Evolutionary conservation across 495 filamentous ascomycete genomes (phyloP), one percentile per base, ranked within the genome.

Genomic region (Glonium stellatum): DNA sequence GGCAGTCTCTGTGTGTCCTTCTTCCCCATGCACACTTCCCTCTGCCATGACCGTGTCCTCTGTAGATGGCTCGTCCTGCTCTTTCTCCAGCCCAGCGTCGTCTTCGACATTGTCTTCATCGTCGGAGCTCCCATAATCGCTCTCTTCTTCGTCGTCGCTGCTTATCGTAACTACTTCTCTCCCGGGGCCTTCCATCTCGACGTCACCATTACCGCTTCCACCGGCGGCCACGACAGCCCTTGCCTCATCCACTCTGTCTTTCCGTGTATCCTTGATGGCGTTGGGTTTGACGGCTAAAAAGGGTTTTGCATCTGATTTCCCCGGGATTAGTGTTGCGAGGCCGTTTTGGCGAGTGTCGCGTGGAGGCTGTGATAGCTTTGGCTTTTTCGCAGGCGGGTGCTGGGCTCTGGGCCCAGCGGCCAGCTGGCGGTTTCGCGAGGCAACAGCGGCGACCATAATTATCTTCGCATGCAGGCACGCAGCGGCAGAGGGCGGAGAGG

Each of bases 211-310:
- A 37, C 36, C 57, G 63, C 70, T 60, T 19, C 66, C 65, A 12
- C 62, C 72, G 19, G 70, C 67, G 11, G 65, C 68, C 15, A 96
- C 86, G 4, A 86, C 79, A 42, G 88, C 78, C 56, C 76, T 82
- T 15, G 87, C 83, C 69, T 96, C 89, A 71, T 96, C 84, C 47
- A 96, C 84, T 36, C 79, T 80, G 57, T 67, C 77, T 61, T 86
- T 79, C 42, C 77, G 81, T 35, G 79, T 65, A 21, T 82, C 75
- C 61, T 84, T 88, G 13, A 70, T 66, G 13, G 66, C 66, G 57
- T 73, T 72, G 5, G 60, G 63, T 31, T 65, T 64, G 13, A 57
- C 63, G 1, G 69, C 54, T 4, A 59, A 27, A 42, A 23, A 21
- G 5, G 54, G 54, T 27, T 64, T 67, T 13, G 23, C 52, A 42